A percentile compares a stretch with the other conserved stretches of the same genome.
phyloP scores from a whole-genome alignment of 768 basidiomycete genomes.

The Termitomyces sp. region DNA sequence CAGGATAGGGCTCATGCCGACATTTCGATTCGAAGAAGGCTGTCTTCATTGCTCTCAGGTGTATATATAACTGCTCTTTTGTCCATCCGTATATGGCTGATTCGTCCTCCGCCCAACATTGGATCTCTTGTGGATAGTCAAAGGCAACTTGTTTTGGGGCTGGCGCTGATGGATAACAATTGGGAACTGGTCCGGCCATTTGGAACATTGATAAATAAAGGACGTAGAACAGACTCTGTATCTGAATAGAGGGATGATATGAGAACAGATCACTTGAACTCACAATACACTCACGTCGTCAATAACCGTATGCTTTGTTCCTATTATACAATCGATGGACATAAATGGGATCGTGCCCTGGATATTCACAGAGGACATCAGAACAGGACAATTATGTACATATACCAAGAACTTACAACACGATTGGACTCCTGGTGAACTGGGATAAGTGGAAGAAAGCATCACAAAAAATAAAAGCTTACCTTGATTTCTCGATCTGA shows the following conservation, averaged over 20 bases:
- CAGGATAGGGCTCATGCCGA: not conserved
- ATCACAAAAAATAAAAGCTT: not conserved
- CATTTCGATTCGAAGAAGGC: not conserved
- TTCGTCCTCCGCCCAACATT: not conserved
- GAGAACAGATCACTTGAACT: too few species aligned
- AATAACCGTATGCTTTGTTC: not conserved
- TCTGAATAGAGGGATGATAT: too few species aligned
- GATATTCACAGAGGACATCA: not conserved
- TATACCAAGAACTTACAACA: not conserved
- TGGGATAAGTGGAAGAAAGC: not conserved
- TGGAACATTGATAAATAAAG: too few species aligned
- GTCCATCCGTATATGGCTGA: not conserved
- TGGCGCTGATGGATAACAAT: not conserved
- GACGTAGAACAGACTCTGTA: too few species aligned
- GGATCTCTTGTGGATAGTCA: not conserved
- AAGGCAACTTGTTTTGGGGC: not conserved
- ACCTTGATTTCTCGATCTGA: not conserved
- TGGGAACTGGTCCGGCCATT: too few species aligned
- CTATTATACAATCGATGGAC: not conserved
- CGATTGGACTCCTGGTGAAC: not conserved
- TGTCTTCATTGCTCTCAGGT: not conserved
- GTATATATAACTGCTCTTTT: not conserved
- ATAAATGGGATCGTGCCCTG: not conserved
- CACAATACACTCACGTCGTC: not conserved
- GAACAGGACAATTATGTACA: not conserved